Evolutionary conservation across 2,329 filamentous ascomycete species (phyloP).

Genomic region (Clonostachys rhizophaga): DNA sequence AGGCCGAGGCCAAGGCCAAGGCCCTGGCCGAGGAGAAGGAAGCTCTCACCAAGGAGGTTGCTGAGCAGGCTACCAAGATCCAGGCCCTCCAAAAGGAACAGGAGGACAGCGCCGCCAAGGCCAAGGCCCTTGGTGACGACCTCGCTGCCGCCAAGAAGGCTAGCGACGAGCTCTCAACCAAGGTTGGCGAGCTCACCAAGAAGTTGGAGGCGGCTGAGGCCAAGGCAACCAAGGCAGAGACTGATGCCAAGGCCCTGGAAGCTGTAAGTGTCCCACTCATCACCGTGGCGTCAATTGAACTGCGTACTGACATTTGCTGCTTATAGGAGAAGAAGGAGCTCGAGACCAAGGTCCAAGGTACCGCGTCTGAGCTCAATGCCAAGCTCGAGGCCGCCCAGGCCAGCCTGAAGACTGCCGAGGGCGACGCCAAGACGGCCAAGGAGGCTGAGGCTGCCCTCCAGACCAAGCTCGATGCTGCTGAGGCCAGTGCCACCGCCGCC

Average conservation of each 20-base stretch:
- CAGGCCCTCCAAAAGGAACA: constrained; percentile 8
- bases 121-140: constrained; percentile 17
- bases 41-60: constrained; percentile 17
- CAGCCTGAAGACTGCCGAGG: constrained; percentile 2
- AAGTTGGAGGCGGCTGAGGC: constrained; percentile 25
- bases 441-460: constrained; percentile 1
- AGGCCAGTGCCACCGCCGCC: neutral
- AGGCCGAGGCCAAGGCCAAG: constrained; percentile 6
- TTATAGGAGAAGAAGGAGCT: neutral
- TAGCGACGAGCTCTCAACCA: constrained; percentile 18
- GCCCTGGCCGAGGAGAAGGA: constrained; percentile 12
- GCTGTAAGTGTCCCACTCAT: constrained; percentile 15
- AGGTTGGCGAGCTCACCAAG: constrained; percentile 20
- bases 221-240: constrained; percentile 27
- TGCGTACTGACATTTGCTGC: neutral
- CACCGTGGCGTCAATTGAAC: neutral
- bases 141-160: constrained; percentile 18
- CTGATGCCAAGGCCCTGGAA: constrained; percentile 24
- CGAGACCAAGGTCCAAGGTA: constrained; percentile 4
- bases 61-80: constrained; percentile 8
- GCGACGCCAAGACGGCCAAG: constrained; percentile 2
- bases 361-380: constrained; percentile 7
- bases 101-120: constrained; percentile 12
- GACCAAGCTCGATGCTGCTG: constrained; percentile 4
- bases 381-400: constrained; percentile 7